Base-by-base conservation (phyloP, 371 early-diverging fungal genomes). In the Nosema bombycis region DNA sequence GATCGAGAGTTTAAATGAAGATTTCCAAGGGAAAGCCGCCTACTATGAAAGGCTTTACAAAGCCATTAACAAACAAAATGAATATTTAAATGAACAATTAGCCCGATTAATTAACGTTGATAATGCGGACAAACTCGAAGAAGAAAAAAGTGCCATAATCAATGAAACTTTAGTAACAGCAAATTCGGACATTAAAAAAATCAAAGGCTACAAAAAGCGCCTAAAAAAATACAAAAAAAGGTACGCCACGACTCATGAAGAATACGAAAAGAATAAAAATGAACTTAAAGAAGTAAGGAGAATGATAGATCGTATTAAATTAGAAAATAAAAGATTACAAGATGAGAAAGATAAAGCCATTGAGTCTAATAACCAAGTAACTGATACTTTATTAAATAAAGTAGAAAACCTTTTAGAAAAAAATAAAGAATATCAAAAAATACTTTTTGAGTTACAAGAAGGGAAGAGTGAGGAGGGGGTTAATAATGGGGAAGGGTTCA, bases 1-100 rank as follows among this genome's bases (percentile, higher is more conserved):
- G 63, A 54, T 61, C 1, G 37, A 37, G 24, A 36, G 28, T 34
- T 76, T 78, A 34, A 0, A 75, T 33, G 75, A 82, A 67, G 76
- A 65, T 24, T 61, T 75, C 18, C 75, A 70, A 55, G 72, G 69
- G 18, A 82, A 69, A 23, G 30, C 71, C n/a, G 46, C 58, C 1
- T 82, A 82, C 70, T 82, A 82, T 70, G 82, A 82, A 46, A 75
- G 70, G 55, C 38, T 82, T n/a, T 78, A 82, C 62, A 75, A 79
- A n/a, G 65, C 70, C 14, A 54, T 75, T n/a, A 82, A 78, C 64
- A 63, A 62, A 30, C 82, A 82, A 56, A 82, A 82, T 69, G 75
- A 73, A 54, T 82, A 82, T 76, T 77, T 82, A 38, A 82, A 82
- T 64, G 28, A 34, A 21, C 82, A 82, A 58, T 54, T 82, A n/a